These are phyloP conservation scores for Coccomyxa sp. DNA, from an alignment of 139 green algal genomes.

Conservation along the genomic window DNA sequence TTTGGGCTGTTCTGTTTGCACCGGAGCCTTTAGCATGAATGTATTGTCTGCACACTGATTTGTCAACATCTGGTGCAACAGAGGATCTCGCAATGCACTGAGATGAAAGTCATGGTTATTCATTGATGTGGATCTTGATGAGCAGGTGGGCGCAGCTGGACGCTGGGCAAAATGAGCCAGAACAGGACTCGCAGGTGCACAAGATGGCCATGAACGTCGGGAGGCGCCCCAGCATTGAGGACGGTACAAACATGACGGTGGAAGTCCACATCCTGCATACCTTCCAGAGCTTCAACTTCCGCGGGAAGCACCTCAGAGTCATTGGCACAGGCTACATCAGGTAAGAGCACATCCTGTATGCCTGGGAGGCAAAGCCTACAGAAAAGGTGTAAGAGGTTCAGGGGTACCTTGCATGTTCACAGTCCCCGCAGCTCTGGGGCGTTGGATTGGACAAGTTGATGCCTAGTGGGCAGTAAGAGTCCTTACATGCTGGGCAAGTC, in stretches of 20 bases:
- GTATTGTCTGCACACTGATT: too few species aligned
- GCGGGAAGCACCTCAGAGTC: slow-evolving; percentile 47
- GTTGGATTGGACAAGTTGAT: not conserved
- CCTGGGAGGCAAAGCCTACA: not conserved
- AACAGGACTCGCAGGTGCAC: slow-evolving; percentile 53
- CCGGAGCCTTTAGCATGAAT: too few species aligned
- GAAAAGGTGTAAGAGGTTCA: not conserved
- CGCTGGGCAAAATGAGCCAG: slow-evolving; percentile 20
- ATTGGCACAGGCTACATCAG: slow-evolving; percentile 71
- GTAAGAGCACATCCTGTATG: not conserved
- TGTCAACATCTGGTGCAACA: too few species aligned
- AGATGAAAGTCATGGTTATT: too few species aligned
- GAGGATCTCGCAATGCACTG: too few species aligned
- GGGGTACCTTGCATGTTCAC: not conserved
- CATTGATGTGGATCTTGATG: too few species aligned
- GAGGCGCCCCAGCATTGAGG: slow-evolving; percentile 75
- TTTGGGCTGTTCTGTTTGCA: too few species aligned
- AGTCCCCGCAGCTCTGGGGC: not conserved
- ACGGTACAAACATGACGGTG: slow-evolving; percentile 10
- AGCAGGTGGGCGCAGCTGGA: slow-evolving; percentile 56
- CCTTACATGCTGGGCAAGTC: not conserved
- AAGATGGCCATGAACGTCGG: slow-evolving; percentile 95
- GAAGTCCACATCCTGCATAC: slow-evolving; percentile 80
- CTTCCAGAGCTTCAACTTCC: slow-evolving; percentile 58
- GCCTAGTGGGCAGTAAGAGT: too few species aligned